These are phyloP conservation scores for Aquilaria agallochum DNA, from an alignment of 441 rosid genomes.

Conservation along the genomic window DNA sequence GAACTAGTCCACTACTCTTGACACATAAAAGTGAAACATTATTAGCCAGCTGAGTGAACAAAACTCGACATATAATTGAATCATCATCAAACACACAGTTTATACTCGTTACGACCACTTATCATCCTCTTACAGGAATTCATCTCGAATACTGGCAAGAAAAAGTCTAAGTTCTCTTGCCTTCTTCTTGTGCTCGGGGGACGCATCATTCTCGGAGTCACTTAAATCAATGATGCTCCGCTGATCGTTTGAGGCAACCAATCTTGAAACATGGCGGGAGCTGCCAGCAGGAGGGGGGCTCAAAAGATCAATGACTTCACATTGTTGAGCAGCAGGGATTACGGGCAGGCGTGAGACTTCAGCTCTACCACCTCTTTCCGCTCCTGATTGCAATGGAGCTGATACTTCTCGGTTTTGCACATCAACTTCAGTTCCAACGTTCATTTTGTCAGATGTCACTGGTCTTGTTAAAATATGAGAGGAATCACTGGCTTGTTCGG, in stretches of 20 bases:
- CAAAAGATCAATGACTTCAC: conserved; percentile 64
- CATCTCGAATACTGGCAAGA: conserved; percentile 47
- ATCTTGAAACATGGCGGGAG: conserved; percentile 23
- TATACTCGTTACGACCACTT: too few species aligned
- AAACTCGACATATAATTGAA: too few species aligned
- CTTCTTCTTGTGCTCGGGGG: conserved; percentile 58
- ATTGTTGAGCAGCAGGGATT: conserved; percentile 12
- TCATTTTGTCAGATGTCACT: conserved; percentile 21
- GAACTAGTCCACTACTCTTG: too few species aligned
- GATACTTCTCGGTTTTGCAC: conserved; percentile 18
- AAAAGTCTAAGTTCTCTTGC: conserved; percentile 66
- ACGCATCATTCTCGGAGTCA: conserved; percentile 64
- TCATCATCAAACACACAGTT: too few species aligned
- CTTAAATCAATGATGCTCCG: conserved; percentile 52
- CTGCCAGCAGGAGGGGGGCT: conserved; percentile 58
- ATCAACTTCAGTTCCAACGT: conserved; percentile 7
- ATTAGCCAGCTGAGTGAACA: too few species aligned
- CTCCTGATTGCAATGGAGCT: conserved; percentile 23
- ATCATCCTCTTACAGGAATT: conserved; percentile 16
- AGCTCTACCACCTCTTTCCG: conserved; percentile 7
- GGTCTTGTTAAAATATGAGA: conserved; percentile 22
- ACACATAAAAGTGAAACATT: too few species aligned
- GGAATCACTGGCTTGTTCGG: conserved; percentile 30
- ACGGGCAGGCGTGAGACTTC: conserved; percentile 13
- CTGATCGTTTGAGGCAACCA: conserved; percentile 20